A percentile compares a stretch with the other conserved stretches of the same genome.
Evolutionary conservation across 2,329 filamentous ascomycete species (phyloP).

Genomic region (Ceratocystis lukuohia): DNA sequence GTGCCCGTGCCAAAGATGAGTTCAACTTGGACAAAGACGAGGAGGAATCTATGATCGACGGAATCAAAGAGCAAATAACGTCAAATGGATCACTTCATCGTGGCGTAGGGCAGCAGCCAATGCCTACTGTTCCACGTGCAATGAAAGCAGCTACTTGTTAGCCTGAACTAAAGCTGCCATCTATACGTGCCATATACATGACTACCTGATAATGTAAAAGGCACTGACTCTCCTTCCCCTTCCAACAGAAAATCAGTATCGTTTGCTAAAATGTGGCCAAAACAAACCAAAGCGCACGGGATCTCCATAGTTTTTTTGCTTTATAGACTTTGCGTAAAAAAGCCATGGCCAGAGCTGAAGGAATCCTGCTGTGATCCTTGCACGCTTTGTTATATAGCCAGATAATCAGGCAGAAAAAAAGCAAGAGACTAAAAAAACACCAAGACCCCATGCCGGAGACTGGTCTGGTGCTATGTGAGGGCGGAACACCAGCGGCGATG

Average conservation of each 20-base stretch:
- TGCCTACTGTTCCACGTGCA: no score
- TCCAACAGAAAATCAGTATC: neutral
- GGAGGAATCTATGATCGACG: neutral
- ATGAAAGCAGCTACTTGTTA: no score
- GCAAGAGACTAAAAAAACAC: neutral
- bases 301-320: neutral
- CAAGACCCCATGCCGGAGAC: neutral
- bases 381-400: neutral
- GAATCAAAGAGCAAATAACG: neutral
- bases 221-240: neutral
- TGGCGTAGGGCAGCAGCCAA: no score
- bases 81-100: neutral
- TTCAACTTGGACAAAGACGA: neutral
- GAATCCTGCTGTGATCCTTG: neutral
- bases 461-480: neutral
- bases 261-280: neutral
- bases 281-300: neutral
- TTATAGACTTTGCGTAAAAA: neutral
- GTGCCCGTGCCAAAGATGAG: neutral
- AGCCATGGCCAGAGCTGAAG: constrained; percentile 1
- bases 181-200: no score
- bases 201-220: neutral
- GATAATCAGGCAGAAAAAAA: neutral
- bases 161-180: no score
- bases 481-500: neutral